Conservation (phyloP, 768 basidiomycete species). For the Hydnum rufescens region DNA sequence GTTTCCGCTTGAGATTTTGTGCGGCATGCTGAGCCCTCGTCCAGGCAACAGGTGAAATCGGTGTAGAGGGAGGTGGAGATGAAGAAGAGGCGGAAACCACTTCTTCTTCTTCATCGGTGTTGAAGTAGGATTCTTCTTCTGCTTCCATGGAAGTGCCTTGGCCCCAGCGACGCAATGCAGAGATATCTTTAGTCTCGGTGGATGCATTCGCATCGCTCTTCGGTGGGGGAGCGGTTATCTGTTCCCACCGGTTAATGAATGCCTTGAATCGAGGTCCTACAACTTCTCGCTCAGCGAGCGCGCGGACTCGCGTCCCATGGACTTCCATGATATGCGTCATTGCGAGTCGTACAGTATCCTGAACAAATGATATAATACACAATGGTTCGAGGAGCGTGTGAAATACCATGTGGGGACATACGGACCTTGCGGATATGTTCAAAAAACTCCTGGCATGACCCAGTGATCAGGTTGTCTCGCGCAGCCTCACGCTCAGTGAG, state of each 20-base stretch:
- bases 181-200: slow-evolving; percentile 6
- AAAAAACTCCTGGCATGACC: slow-evolving; percentile 90
- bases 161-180: slow-evolving; percentile 14
- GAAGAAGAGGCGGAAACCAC: not conserved
- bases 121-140: slow-evolving; percentile 90
- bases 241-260: slow-evolving; percentile 72
- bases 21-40: not conserved
- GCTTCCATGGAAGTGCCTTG: slow-evolving; percentile 35
- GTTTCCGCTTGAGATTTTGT: not conserved
- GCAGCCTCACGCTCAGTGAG: slow-evolving; percentile 64
- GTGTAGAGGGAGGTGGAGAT: not conserved
- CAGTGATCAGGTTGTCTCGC: slow-evolving; percentile 81
- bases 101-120: slow-evolving; percentile 63
- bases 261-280: slow-evolving; percentile 47
- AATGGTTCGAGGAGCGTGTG: not conserved
- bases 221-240: slow-evolving; percentile 61
- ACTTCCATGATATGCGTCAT: slow-evolving; percentile 69
- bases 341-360: slow-evolving; percentile 79
- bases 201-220: slow-evolving; percentile 14
- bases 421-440: slow-evolving; percentile 74
- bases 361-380: too few species aligned
- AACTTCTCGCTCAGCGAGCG: slow-evolving; percentile 38
- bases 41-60: not conserved
- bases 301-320: slow-evolving; percentile 44
- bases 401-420: slow-evolving; percentile 3